Base-by-base conservation (phyloP, 2,329 filamentous ascomycete species). In the Aspergillus ochraceus region DNA sequence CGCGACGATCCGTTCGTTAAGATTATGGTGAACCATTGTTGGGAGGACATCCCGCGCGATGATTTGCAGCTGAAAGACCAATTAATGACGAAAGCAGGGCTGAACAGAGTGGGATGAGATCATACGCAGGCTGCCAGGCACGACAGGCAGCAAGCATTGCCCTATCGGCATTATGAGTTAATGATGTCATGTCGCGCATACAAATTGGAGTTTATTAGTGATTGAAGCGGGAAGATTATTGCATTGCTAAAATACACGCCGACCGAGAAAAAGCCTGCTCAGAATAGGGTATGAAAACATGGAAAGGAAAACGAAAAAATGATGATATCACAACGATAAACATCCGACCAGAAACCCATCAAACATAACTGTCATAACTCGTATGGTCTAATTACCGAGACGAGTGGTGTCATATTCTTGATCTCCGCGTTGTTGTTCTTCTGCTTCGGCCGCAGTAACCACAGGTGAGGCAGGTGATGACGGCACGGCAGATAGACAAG, bases 401-500 rank as follows among this genome's bases (percentile, higher is more conserved):
- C 19, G 42, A 20, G 36, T 54, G 47, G 22, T 52, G 26, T 45
- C 49, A 58, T 36, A 60, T 39, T n/a, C 66, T 64, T 39, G 70
- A 65, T 55, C 68, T 66, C 54, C 63, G 51, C 32, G 54, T 60
- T 50, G 64, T 65, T 20, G 61, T 62, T 29, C 67, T 60, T 17
- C 68, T 65, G 59, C 69, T 66, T n/a, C 76, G 67, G 12, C 70
- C 64, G 47, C 68, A 72, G 46, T 71, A 74, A 26, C 77, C 77
- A 68, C 81, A 82, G 30, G 80, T 83, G 52, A 91, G 75, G 80
- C 85, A 90, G 64, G 81, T 81, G 75, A 91, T 84, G 74, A 91
- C 80, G 75, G 89, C 86, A 73, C 84, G 83, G 75, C 87, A 81
- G 76, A 90, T 81, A 59, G 81, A 76, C 63, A 90, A 86, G 69